Evolutionary conservation across 75 land plant species (phyloP).

Genomic region (Gnetum montanum): DNA sequence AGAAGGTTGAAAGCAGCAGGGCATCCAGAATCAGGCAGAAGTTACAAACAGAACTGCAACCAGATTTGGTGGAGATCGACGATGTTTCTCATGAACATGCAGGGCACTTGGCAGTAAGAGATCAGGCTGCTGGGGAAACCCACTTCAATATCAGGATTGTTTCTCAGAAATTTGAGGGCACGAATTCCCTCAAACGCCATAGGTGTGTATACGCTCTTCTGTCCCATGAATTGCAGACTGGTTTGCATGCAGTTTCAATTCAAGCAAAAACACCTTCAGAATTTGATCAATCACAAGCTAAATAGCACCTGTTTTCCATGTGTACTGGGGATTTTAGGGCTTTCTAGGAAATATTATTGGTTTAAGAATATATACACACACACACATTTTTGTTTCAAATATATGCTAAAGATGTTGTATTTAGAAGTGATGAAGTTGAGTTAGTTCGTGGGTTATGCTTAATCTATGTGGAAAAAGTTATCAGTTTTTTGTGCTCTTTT

Average conservation of each 20-base stretch:
- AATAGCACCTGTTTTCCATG: too few relatives aligned
- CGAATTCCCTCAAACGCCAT: slow-evolving; percentile 76
- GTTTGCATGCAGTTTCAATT: slow-evolving; percentile 88
- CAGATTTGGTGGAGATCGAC: slow-evolving; percentile 58
- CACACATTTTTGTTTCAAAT: too few relatives aligned
- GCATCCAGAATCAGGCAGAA: slow-evolving; percentile 51
- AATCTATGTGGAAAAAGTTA: too few relatives aligned
- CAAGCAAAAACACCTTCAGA: slow-evolving; percentile 77
- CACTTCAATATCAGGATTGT: slow-evolving; percentile 74
- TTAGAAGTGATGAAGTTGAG: too few relatives aligned
- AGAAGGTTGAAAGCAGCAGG: slow-evolving; percentile 7
- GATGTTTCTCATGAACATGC: slow-evolving; percentile 86
- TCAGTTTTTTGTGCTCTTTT: too few relatives aligned
- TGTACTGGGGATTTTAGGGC: too few relatives aligned
- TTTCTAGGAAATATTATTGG: too few relatives aligned
- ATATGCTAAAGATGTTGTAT: too few relatives aligned
- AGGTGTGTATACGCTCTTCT: slow-evolving; percentile 61
- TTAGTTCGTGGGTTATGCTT: too few relatives aligned
- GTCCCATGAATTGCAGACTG: slow-evolving; percentile 79
- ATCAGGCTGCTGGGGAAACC: slow-evolving; percentile 54
- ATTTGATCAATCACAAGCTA: too few relatives aligned
- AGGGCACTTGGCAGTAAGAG: slow-evolving; percentile 70
- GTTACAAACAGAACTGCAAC: slow-evolving; percentile 45
- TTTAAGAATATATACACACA: too few relatives aligned
- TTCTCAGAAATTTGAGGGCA: slow-evolving; percentile 62